A percentile compares a stretch with the other conserved stretches of the same genome.
Evolutionary conservation across 768 basidiomycete genomes (phyloP).

Genomic region (Pisolithus marmoratus): DNA sequence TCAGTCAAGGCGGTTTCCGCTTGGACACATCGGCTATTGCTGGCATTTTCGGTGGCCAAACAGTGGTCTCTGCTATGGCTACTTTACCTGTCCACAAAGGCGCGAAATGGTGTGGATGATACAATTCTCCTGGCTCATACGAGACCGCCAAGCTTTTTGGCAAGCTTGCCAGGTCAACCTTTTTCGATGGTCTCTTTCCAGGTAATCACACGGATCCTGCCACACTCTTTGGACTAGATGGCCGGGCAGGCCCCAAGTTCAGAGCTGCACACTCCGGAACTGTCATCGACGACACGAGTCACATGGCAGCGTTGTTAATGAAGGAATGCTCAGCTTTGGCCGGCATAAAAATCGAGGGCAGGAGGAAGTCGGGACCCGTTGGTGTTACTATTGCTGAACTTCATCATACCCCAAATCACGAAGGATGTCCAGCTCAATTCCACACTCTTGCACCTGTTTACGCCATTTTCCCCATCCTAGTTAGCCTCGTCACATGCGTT

Average conservation of each 20-base stretch:
- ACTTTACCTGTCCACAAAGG: neutral
- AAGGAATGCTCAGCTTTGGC: constrained; percentile 9
- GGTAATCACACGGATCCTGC: constrained; percentile 13
- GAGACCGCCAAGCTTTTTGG: constrained; percentile 16
- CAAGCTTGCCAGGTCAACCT: constrained; percentile 11
- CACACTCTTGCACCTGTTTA: constrained; percentile 4
- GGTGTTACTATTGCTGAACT: constrained; percentile 17
- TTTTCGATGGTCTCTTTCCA: constrained; percentile 18
- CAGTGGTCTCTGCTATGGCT: no score
- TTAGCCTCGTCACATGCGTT: constrained; percentile 18
- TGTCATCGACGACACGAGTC: no score
- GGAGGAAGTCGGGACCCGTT: constrained; percentile 6
- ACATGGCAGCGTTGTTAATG: no score
- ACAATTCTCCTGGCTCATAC: constrained; percentile 16
- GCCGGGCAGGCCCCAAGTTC: no score
- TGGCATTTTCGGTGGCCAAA: no score
- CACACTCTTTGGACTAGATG: constrained; percentile 20
- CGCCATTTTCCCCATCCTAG: constrained; percentile 19
- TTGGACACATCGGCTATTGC: no score
- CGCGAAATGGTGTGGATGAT: neutral
- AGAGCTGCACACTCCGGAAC: no score
- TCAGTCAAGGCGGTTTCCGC: no score
- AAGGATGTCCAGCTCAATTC: neutral
- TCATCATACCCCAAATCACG: constrained; percentile 3
- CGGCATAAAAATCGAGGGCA: constrained; percentile 2